A percentile compares a stretch with the other conserved stretches of the same genome.
phyloP scores from a whole-genome alignment of 1,284 basidiomycete genomes.

The Ceratobasidium sp. region DNA sequence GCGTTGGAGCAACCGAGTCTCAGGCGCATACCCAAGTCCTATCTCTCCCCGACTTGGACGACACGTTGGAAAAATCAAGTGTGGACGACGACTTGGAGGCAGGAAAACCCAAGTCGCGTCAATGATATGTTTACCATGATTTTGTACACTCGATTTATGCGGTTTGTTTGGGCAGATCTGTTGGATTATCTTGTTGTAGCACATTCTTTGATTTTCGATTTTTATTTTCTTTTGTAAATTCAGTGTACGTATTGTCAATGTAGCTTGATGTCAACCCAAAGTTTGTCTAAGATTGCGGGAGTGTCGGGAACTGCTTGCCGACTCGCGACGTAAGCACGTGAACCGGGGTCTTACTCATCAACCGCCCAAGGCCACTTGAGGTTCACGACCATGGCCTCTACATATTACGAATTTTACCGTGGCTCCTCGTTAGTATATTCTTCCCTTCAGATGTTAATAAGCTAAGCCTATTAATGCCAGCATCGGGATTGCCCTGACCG shows the following conservation, averaged over 20 bases:
- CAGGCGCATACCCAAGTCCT: background rate
- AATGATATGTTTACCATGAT: background rate
- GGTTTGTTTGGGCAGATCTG: background rate
- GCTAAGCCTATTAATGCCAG: constrained; percentile 54
- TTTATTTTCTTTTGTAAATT: background rate
- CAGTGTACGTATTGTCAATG: background rate
- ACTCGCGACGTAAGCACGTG: background rate
- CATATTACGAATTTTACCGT: constrained; percentile 91
- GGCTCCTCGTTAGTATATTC: constrained; percentile 74
- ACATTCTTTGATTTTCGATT: background rate
- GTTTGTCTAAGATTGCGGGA: too few relatives aligned
- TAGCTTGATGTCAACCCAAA: background rate
- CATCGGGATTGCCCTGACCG: constrained; percentile 97
- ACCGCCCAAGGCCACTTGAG: constrained; percentile 39
- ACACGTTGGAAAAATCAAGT: background rate
- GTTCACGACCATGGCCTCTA: constrained; percentile 47
- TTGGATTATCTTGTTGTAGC: background rate
- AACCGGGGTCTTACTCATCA: constrained; percentile 18
- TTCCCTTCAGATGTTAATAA: background rate
- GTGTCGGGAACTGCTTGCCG: too few relatives aligned
- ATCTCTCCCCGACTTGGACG: background rate
- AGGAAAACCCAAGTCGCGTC: background rate
- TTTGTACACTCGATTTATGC: background rate
- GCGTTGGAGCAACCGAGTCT: too few relatives aligned
- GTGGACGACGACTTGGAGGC: background rate